phyloP scores from a whole-genome alignment of 129 eudicot species.

The Pseudognaphalium luteoalbum region DNA sequence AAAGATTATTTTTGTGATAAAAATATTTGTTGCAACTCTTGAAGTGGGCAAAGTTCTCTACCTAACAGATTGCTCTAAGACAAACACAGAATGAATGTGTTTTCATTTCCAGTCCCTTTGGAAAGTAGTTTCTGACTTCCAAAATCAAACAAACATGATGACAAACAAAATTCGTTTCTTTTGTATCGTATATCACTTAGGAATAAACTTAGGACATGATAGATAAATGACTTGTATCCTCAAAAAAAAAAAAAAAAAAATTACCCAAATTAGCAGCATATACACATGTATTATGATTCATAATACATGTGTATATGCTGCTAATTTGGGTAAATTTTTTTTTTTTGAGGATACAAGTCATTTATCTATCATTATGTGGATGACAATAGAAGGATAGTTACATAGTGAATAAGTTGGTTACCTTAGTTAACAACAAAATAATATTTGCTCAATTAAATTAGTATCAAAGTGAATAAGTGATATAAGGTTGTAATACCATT shows the following conservation, averaged over 20 bases:
- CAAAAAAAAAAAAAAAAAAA: too few relatives aligned
- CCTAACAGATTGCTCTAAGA: not conserved
- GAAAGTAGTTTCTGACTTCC: not conserved
- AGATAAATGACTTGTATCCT: too few relatives aligned
- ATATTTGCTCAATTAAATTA: not conserved
- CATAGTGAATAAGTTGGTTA: not conserved
- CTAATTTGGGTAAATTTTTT: not conserved
- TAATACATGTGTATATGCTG: not conserved
- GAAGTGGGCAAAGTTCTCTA: not conserved
- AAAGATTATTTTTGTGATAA: not conserved
- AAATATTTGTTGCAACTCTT: not conserved
- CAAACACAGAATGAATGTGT: not conserved
- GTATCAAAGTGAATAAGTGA: not conserved
- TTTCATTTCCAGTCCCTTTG: not conserved
- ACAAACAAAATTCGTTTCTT: not conserved
- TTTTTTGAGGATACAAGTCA: too few relatives aligned
- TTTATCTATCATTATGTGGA: too few relatives aligned
- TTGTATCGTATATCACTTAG: not conserved
- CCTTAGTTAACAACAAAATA: not conserved
- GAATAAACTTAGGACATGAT: not conserved
- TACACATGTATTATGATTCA: too few relatives aligned
- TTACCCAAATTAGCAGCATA: not conserved
- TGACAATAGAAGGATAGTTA: too few relatives aligned
- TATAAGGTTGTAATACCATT: not conserved
- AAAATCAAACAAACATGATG: not conserved